A percentile compares a stretch with the other conserved stretches of the same genome.
phyloP scores from a whole-genome alignment of 495 filamentous ascomycete genomes.

The Echria macrotheca region DNA sequence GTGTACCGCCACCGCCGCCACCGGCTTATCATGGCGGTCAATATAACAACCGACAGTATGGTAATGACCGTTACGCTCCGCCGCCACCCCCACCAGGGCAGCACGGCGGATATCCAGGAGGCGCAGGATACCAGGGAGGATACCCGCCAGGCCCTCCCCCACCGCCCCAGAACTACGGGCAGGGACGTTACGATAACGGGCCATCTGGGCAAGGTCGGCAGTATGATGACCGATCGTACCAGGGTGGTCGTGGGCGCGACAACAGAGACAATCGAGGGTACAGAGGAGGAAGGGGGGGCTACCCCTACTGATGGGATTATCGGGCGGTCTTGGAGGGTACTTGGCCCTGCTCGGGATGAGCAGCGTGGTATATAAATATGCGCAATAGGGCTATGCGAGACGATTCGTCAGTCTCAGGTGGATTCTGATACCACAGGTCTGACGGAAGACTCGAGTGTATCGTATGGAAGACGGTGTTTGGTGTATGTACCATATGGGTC shows the following conservation, averaged over 20 bases:
- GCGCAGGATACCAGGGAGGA: slow-evolving; percentile 6
- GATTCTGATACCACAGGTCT: too few species aligned
- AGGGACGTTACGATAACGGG: slow-evolving; percentile 17
- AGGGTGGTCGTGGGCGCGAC: slow-evolving; percentile 8
- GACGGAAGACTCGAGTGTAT: too few species aligned
- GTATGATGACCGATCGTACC: slow-evolving; percentile 7
- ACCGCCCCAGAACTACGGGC: slow-evolving; percentile 13
- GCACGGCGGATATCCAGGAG: slow-evolving; percentile 11
- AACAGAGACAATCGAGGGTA: slow-evolving; percentile 8
- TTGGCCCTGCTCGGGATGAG: too few species aligned
- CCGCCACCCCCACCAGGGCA: slow-evolving; percentile 8
- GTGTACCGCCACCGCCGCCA: slow-evolving; percentile 45
- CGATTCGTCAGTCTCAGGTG: too few species aligned
- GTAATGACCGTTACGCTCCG: slow-evolving; percentile 3
- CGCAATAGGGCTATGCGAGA: too few species aligned
- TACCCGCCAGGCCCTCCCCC: slow-evolving; percentile 18
- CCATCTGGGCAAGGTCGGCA: slow-evolving; percentile 6
- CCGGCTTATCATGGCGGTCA: slow-evolving; percentile 15
- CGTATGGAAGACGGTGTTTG: too few species aligned
- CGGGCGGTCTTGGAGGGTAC: background rate
- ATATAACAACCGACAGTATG: slow-evolving; percentile 3
- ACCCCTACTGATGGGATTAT: background rate
- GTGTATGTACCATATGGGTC: too few species aligned
- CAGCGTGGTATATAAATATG: background rate
- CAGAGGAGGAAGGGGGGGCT: background rate